Evolutionary conservation across 768 basidiomycete genomes (phyloP).

Genomic region (Hydnomerulius pinastri): DNA sequence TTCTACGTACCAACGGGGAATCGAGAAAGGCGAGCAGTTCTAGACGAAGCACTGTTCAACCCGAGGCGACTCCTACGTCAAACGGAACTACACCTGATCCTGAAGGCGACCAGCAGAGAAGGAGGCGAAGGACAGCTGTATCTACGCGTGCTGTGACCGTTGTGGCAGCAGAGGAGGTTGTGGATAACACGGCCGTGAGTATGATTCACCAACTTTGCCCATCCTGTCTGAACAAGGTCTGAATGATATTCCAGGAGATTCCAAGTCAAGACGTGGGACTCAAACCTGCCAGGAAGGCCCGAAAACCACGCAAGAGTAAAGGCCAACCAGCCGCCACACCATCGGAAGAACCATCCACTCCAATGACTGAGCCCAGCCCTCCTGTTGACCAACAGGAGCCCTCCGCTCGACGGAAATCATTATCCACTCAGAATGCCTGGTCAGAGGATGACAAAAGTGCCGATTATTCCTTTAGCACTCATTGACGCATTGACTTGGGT

Average conservation of each 20-base stretch:
- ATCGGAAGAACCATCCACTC: conserved; percentile 25
- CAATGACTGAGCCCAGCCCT: conserved; percentile 15
- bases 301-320: conserved; percentile 33
- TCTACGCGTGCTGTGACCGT: conserved; percentile 29
- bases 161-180: conserved; percentile 34
- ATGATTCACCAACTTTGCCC: conserved; percentile 1
- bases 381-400: conserved; percentile 28
- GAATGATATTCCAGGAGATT: not conserved
- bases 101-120: conserved; percentile 58
- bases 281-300: conserved; percentile 34
- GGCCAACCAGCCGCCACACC: conserved; percentile 24
- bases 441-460: conserved; percentile 67
- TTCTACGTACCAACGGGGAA: conserved; percentile 33
- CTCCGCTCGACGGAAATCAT: conserved; percentile 22
- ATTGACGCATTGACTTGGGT: conserved; percentile 10
- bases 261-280: conserved; percentile 27
- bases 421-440: conserved; percentile 51
- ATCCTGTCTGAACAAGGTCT: conserved; percentile 20
- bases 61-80: conserved; percentile 50
- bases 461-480: conserved; percentile 17
- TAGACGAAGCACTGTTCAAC: conserved; percentile 43
- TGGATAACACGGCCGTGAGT: conserved; percentile 32
- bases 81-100: conserved; percentile 60
- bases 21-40: conserved; percentile 35
- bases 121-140: conserved; percentile 39